These are phyloP conservation scores for Tuber microsphaerosporum DNA, from an alignment of 495 filamentous ascomycete genomes.

Conservation along the genomic window DNA sequence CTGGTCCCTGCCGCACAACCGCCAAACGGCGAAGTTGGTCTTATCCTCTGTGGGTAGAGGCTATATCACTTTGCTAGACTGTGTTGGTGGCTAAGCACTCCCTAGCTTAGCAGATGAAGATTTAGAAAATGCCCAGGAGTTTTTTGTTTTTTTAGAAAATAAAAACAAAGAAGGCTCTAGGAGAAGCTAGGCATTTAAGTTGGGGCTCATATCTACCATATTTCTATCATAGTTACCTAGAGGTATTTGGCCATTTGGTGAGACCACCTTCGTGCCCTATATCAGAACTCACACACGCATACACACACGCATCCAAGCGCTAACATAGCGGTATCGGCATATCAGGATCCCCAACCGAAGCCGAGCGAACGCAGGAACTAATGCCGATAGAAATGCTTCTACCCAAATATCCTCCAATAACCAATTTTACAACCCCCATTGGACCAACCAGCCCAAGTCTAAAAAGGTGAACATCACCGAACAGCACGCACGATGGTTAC, in stretches of 20 bases:
- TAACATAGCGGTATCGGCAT: background rate
- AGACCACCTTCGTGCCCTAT: background rate
- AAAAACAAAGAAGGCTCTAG: background rate
- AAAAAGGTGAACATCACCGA: background rate
- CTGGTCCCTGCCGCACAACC: background rate
- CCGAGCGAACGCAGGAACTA: background rate
- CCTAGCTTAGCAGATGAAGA: background rate
- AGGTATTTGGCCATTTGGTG: background rate
- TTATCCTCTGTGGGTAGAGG: background rate
- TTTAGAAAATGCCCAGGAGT: background rate
- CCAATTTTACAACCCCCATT: background rate
- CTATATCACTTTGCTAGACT: background rate
- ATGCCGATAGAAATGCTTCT: background rate
- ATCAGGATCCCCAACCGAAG: background rate
- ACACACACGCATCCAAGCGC: background rate
- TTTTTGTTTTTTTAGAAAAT: background rate
- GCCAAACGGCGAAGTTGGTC: background rate
- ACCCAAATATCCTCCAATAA: background rate
- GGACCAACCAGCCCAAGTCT: background rate
- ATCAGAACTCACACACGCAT: background rate
- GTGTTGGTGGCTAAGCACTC: background rate
- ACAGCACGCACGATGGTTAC: background rate
- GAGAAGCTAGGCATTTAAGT: background rate
- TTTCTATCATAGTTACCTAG: background rate
- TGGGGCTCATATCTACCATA: background rate